Percentiles rank a stretch among this genome's conserved stretches.
These are phyloP conservation scores for Magnusiomyces magnusii DNA, from an alignment of 1,139 yeast species.

Conservation along the genomic window DNA sequence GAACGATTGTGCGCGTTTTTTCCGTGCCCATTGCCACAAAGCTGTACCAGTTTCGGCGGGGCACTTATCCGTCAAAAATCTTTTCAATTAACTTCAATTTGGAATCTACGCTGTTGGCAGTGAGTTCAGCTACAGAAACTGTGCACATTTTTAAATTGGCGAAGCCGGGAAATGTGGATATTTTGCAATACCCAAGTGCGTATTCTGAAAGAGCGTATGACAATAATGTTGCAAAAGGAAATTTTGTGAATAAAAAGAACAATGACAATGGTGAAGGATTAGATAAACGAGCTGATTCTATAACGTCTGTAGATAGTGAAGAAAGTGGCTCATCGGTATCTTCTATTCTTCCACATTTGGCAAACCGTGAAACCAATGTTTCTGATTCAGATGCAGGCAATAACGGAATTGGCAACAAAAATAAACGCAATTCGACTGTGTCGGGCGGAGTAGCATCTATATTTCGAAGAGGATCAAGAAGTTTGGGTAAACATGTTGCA, in stretches of 20 bases:
- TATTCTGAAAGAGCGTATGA: slow-evolving; percentile 7
- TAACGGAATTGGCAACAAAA: background rate
- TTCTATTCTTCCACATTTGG: background rate
- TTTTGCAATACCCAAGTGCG: slow-evolving; percentile 5
- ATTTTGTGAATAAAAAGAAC: slow-evolving; percentile 3
- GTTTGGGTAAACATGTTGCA: slow-evolving; percentile 67
- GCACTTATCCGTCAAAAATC: slow-evolving; percentile 89
- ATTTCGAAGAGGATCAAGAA: slow-evolving; percentile 46
- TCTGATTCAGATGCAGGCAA: slow-evolving; percentile 10
- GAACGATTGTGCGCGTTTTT: slow-evolving; percentile 86
- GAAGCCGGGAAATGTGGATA: slow-evolving; percentile 15
- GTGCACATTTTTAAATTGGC: slow-evolving; percentile 72
- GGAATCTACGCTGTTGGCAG: slow-evolving; percentile 67
- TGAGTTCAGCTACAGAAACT: slow-evolving; percentile 86
- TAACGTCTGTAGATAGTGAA: background rate
- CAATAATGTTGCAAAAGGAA: slow-evolving; percentile 7
- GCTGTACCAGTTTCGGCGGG: slow-evolving; percentile 84
- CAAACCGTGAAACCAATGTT: slow-evolving; percentile 4
- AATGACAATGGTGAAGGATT: background rate
- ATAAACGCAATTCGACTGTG: background rate
- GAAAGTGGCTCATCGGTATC: background rate
- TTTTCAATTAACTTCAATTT: slow-evolving; percentile 73
- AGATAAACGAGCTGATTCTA: background rate
- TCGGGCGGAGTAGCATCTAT: slow-evolving; percentile 19
- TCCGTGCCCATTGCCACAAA: slow-evolving; percentile 77